Evolutionary conservation across 2,329 filamentous ascomycete species (phyloP), one percentile per base, ranked within the genome.

Genomic region (Aspergillus amoenus): DNA sequence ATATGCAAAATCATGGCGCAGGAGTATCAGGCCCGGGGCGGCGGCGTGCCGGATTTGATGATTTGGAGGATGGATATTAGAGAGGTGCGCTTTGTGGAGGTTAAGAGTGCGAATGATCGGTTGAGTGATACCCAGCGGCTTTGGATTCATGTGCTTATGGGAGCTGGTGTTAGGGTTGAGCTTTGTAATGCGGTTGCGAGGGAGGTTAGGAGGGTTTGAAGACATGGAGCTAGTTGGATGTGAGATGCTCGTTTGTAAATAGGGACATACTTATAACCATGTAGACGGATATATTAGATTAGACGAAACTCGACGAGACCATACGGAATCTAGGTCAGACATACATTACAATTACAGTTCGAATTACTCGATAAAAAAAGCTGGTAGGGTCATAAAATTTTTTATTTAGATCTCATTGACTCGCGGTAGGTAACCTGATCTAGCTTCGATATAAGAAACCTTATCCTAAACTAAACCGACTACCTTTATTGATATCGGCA

Each of bases 1-100:
- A 82, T 97, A 30, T 97, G 94, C 77, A 94, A 93, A 74, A 91
- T 97, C 41, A 87, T 97, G 82, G 93, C 91, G 41, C 93, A 99
- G 76, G 94, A 99, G 73, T 99, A 99, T 75, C 85, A 86, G 62
- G 88, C 91, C 66, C 80, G 94, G 49, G 91, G 90, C 4, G 89
- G 91, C 15, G 94, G 94, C 0, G 88, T 99, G 59, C 94, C 94
- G 3, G 94, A 99, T 79, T 77, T 99, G 61, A 89, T 99, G 62
- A 81, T 99, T 2, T 99, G 94, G 94, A 84, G 86, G 66, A 67
- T 75, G 22, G 78, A 76, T 54, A 78, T 69, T 56, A 79, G 80
- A 40, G 83, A 89, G 70, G 87, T 90, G 62, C 87, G 91, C 82
- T 93, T 94, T 73, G 82, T 82, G 4, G 88, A 91, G 73, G 89